phyloP scores from a whole-genome alignment of 495 filamentous ascomycete species.

The Talaromyces wortmannii region DNA sequence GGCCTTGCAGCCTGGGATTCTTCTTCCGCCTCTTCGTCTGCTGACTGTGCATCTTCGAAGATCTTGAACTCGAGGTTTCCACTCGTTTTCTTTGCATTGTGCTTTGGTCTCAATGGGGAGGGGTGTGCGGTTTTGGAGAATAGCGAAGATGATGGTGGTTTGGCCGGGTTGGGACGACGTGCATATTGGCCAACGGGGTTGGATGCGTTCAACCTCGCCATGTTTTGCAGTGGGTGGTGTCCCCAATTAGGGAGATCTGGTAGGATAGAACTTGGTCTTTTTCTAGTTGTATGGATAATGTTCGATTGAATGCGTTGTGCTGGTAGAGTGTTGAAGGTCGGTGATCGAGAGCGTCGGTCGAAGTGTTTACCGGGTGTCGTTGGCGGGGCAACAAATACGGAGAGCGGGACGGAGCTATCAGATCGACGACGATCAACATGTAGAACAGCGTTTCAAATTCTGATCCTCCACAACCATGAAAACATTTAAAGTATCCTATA shows the following conservation, averaged over 20 bases:
- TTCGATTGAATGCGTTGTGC: background rate
- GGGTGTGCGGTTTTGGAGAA: background rate
- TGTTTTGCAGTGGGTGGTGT: background rate
- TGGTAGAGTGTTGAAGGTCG: too few species aligned
- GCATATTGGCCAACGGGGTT: background rate
- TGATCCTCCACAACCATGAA: background rate
- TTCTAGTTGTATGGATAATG: background rate
- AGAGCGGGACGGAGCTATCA: too few species aligned
- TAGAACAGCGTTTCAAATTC: background rate
- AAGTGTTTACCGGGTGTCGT: background rate
- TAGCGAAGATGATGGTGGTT: background rate
- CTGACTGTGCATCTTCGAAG: slow-evolving; percentile 1
- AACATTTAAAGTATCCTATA: background rate
- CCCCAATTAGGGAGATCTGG: background rate
- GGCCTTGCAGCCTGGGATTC: background rate
- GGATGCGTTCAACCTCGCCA: slow-evolving; percentile 4
- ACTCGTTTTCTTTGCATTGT: background rate
- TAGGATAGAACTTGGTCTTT: too few species aligned
- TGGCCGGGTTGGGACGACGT: background rate
- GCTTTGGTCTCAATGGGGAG: background rate
- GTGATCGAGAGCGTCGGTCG: too few species aligned
- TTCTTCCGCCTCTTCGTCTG: background rate
- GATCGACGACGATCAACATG: too few species aligned
- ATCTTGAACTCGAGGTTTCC: background rate
- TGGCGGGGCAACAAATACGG: background rate